Evolutionary conservation across 345 rosid genomes (phyloP).

Genomic region (Citrus cavaleriei): DNA sequence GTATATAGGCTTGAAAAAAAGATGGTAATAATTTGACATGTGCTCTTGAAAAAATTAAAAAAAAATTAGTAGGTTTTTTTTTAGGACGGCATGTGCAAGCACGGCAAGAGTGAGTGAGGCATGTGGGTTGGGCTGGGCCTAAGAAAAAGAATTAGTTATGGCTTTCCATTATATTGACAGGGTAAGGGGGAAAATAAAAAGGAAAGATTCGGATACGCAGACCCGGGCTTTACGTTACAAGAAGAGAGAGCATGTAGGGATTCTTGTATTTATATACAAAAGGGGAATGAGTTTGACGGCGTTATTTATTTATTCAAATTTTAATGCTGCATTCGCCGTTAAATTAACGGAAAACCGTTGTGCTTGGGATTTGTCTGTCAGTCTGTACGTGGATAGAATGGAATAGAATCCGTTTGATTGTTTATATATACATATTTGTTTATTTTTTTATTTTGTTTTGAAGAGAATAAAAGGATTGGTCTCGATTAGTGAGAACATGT

Average conservation of each 20-base stretch:
- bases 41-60: too few species aligned
- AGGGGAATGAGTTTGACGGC: conserved; percentile 30
- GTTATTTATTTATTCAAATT: conserved; percentile 2
- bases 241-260: background rate
- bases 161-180: background rate
- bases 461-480: too few species aligned
- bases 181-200: background rate
- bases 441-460: background rate
- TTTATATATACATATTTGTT: too few species aligned
- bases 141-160: too few species aligned
- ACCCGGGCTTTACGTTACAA: conserved; percentile 24
- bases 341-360: conserved; percentile 35
- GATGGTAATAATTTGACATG: too few species aligned
- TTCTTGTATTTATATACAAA: conserved; percentile 31
- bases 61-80: too few species aligned
- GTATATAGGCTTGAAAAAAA: too few species aligned
- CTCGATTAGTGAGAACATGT: too few species aligned
- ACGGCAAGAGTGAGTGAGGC: too few species aligned
- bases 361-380: background rate
- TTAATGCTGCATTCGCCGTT: conserved; percentile 25
- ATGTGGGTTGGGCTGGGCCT: too few species aligned
- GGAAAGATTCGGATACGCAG: conserved; percentile 21
- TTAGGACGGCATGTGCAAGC: too few species aligned
- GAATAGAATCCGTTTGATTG: conserved; percentile 13
- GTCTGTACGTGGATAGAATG: background rate